These are phyloP conservation scores for Tubosaeta sp. DNA, from an alignment of 768 basidiomycete species.

Conservation along the genomic window DNA sequence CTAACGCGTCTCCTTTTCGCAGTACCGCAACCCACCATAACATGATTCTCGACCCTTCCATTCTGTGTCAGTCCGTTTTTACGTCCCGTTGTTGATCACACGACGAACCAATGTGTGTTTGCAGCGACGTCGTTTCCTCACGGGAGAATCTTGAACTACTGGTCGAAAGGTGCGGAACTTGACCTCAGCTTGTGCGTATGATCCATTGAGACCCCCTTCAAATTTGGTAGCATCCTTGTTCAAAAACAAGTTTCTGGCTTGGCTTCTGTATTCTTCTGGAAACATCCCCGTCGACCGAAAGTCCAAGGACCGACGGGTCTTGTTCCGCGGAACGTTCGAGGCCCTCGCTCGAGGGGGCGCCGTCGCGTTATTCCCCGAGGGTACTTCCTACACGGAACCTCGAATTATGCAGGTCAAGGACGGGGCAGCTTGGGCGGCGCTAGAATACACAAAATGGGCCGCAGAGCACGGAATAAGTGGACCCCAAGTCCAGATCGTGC, in stretches of 20 bases:
- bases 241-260: constrained; percentile 66
- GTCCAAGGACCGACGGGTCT: constrained; percentile 82
- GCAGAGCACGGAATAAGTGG: constrained; percentile 49
- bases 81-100: constrained; percentile 11
- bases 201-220: constrained; percentile 11
- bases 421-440: constrained; percentile 90
- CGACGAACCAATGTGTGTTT: constrained; percentile 17
- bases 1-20: constrained; percentile 15
- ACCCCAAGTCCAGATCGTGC: constrained; percentile 58
- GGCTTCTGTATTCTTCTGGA: constrained; percentile 83
- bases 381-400: constrained; percentile 91
- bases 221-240: constrained; percentile 64
- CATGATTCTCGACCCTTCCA: constrained; percentile 88
- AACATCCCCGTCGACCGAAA: constrained; percentile 97
- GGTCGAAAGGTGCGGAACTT: constrained; percentile 76
- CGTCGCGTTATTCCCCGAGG: constrained; percentile 93
- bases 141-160: constrained; percentile 77
- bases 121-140: constrained; percentile 81
- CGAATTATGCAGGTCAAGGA: constrained; percentile 91
- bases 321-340: constrained; percentile 89
- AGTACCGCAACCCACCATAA: constrained; percentile 89
- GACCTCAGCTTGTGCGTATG: constrained; percentile 8
- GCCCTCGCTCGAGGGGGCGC: constrained; percentile 73
- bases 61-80: constrained; percentile 58
- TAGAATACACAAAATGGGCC: constrained; percentile 87